These are phyloP conservation scores for Fusarium bulbicola DNA, from an alignment of 2,329 filamentous ascomycete genomes.

Conservation along the genomic window DNA sequence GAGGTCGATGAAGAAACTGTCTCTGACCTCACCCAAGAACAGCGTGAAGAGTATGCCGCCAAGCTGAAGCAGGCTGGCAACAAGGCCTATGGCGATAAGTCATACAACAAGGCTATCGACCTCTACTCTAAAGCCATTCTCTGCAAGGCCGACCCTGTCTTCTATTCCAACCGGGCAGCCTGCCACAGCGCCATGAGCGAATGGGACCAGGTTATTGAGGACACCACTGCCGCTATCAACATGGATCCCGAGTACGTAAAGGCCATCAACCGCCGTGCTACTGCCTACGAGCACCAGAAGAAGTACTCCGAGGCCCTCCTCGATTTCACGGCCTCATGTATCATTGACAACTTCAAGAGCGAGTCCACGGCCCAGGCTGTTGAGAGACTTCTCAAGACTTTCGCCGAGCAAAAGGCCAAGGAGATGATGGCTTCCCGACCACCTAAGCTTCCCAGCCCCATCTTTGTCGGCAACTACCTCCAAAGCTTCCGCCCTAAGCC, in stretches of 20 bases:
- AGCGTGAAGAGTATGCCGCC: conserved; percentile 85
- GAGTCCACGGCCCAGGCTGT: conserved; percentile 88
- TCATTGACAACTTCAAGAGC: conserved; percentile 97
- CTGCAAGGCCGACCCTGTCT: conserved; percentile 97
- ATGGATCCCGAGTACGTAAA: conserved; percentile 98
- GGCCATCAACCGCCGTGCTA: conserved; percentile 94
- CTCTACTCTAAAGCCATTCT: conserved; percentile 96
- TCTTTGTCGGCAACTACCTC: conserved; percentile 98
- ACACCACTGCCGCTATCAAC: conserved; percentile 92
- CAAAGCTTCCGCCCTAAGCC: conserved; percentile 93
- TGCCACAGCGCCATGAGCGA: conserved; percentile 94
- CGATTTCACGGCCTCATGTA: conserved; percentile 98
- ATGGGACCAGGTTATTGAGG: conserved; percentile 96
- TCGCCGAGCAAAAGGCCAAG: conserved; percentile 93
- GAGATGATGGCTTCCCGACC: conserved; percentile 85
- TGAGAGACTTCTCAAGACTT: conserved; percentile 94
- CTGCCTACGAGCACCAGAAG: conserved; percentile 93
- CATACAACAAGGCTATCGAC: conserved; percentile 92
- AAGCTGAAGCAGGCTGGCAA: conserved; percentile 97
- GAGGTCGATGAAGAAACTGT: conserved; percentile 70
- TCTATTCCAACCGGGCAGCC: conserved; percentile 97
- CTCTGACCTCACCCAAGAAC: conserved; percentile 62
- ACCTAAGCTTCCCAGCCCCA: conserved; percentile 91
- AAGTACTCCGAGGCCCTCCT: conserved; percentile 94
- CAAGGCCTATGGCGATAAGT: conserved; percentile 93